Evolutionary conservation across 129 eudicot species (phyloP).

Genomic region (Solidago caesia): DNA sequence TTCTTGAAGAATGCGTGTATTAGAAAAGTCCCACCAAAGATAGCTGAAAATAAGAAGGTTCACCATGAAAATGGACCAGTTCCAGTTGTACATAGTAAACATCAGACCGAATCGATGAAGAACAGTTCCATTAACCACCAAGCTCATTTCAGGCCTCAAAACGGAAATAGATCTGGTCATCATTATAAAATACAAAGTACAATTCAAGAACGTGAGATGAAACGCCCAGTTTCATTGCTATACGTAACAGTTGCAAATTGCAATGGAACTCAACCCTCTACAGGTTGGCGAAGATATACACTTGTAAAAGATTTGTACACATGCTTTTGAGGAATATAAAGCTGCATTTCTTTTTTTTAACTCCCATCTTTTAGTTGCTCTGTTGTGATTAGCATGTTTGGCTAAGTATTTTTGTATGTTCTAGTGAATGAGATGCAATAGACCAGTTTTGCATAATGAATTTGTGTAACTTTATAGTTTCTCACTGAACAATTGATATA

Average conservation of each 20-base stretch:
- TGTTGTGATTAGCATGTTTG: constrained; percentile 58
- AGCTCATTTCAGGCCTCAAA: constrained; percentile 38
- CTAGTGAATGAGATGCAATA: constrained; percentile 36
- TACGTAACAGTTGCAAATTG: constrained; percentile 71
- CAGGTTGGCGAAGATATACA: constrained; percentile 76
- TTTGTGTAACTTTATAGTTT: constrained; percentile 16
- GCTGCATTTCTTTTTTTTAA: too few relatives aligned
- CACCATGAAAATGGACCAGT: too few relatives aligned
- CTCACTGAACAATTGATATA: constrained; percentile 6
- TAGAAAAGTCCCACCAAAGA: constrained; percentile 10
- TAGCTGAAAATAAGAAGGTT: constrained; percentile 29
- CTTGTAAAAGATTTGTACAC: constrained; percentile 66
- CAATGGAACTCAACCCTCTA: too few relatives aligned
- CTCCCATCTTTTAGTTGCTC: constrained; percentile 36
- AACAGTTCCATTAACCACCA: too few relatives aligned
- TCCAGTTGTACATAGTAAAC: too few relatives aligned
- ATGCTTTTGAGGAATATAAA: constrained; percentile 39
- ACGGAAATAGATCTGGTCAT: constrained; percentile 49
- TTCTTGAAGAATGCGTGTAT: constrained; percentile 63
- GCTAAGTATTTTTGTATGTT: constrained; percentile 39
- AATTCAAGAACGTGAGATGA: constrained; percentile 39
- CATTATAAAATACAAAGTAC: constrained; percentile 26
- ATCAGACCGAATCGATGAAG: too few relatives aligned
- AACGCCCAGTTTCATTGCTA: constrained; percentile 47
- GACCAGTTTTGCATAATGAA: constrained; percentile 14